A percentile compares a stretch with the other conserved stretches of the same genome.
phyloP scores from a whole-genome alignment of 2,329 filamentous ascomycete species.

The Rutstroemia sp. region DNA sequence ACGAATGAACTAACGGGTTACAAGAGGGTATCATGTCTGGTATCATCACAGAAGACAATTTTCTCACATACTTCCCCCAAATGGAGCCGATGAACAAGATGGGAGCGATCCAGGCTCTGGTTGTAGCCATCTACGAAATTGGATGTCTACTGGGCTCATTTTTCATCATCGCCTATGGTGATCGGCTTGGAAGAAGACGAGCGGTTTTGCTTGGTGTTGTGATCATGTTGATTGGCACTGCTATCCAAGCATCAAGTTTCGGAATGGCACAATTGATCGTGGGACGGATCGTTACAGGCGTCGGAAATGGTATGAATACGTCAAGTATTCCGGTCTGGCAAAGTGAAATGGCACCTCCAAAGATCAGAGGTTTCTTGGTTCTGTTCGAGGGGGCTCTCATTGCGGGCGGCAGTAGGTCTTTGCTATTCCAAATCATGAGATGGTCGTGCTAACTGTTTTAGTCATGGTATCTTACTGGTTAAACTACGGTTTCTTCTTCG shows the following conservation, averaged over 20 bases:
- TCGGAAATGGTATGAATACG: conserved; percentile 44
- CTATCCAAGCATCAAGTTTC: conserved; percentile 34
- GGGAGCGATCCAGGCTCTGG: conserved; percentile 35
- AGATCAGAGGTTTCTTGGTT: conserved; percentile 52
- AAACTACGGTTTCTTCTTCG: conserved; percentile 51
- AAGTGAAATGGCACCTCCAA: conserved; percentile 48
- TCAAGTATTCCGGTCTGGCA: conserved; percentile 51
- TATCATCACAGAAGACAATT: conserved; percentile 46
- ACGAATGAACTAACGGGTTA: not conserved
- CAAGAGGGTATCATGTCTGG: conserved; percentile 10
- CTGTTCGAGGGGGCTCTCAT: conserved; percentile 54
- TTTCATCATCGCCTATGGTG: conserved; percentile 50
- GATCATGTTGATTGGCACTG: conserved; percentile 51
- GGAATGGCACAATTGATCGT: conserved; percentile 47
- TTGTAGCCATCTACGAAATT: conserved; percentile 50
- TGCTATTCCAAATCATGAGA: not conserved
- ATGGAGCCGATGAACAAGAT: conserved; percentile 20
- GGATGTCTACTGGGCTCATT: conserved; percentile 50
- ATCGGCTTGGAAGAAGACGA: conserved; percentile 47
- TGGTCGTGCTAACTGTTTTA: not conserved
- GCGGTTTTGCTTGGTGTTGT: conserved; percentile 50
- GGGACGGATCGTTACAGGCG: conserved; percentile 41
- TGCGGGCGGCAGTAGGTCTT: conserved; percentile 37
- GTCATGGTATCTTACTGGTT: conserved; percentile 47
- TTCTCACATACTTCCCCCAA: conserved; percentile 21